These are phyloP conservation scores for Hydnomerulius pinastri DNA, from an alignment of 768 basidiomycete genomes.

Conservation along the genomic window DNA sequence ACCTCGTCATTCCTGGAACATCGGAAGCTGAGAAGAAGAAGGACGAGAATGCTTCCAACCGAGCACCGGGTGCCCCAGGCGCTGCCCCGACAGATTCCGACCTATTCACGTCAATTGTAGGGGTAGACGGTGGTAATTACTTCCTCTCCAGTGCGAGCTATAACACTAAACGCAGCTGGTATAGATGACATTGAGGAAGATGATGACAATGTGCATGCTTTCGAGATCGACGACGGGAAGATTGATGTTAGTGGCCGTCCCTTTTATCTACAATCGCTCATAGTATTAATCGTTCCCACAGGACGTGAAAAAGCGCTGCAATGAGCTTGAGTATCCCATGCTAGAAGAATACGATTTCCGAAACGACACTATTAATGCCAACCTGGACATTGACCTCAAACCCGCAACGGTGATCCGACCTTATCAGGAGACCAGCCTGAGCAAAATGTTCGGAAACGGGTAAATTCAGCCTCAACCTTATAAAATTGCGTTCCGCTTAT, in stretches of 20 bases:
- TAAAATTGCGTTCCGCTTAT: neutral
- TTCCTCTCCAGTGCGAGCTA: neutral
- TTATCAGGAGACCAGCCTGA: slow-evolving; percentile 97
- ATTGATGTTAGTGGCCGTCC: slow-evolving; percentile 69
- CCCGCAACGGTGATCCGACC: slow-evolving; percentile 96
- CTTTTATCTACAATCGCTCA: slow-evolving; percentile 1
- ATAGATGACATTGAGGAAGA: slow-evolving; percentile 96
- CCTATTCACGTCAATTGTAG: slow-evolving; percentile 94
- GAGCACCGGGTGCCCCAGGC: slow-evolving; percentile 30
- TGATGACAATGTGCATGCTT: slow-evolving; percentile 95
- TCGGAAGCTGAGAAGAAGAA: slow-evolving; percentile 72
- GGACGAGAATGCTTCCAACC: slow-evolving; percentile 49
- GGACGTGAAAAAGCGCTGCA: slow-evolving; percentile 96
- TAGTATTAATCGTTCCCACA: slow-evolving; percentile 33
- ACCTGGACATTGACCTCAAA: slow-evolving; percentile 97
- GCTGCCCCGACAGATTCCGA: slow-evolving; percentile 59
- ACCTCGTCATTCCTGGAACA: slow-evolving; percentile 84
- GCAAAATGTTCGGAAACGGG: slow-evolving; percentile 99
- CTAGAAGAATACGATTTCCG: slow-evolving; percentile 99
- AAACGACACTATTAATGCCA: slow-evolving; percentile 94
- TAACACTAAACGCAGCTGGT: neutral
- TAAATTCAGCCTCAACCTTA: slow-evolving; percentile 34
- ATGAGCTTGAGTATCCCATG: slow-evolving; percentile 97
- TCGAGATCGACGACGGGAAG: slow-evolving; percentile 91
- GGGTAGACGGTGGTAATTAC: slow-evolving; percentile 79